Percentiles rank a stretch among this genome's conserved stretches.
phyloP scores from a whole-genome alignment of 75 land plant genomes.

The Selaginella tamariscina region DNA sequence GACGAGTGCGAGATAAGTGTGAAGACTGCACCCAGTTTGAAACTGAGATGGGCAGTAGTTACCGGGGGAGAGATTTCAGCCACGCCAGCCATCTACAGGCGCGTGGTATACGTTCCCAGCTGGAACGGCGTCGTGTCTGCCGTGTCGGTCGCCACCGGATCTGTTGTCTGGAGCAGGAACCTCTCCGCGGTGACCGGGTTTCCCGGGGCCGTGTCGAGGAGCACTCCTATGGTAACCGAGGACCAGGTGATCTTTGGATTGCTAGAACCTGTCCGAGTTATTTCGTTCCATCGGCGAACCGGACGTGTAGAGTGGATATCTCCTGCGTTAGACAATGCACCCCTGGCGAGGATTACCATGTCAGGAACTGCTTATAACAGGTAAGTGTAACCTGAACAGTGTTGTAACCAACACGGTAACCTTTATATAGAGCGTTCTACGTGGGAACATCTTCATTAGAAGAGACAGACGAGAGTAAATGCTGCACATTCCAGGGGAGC shows the following conservation, averaged over 20 bases:
- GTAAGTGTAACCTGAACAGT: conserved; percentile 17
- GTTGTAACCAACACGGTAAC: not conserved
- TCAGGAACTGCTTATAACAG: conserved; percentile 34
- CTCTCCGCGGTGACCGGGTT: conserved; percentile 19
- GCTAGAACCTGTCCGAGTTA: conserved; percentile 24
- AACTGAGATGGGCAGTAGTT: not conserved
- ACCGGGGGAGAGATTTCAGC: not conserved
- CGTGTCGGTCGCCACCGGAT: conserved; percentile 17
- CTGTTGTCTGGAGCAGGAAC: conserved; percentile 24
- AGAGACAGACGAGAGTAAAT: not conserved
- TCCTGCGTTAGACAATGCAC: conserved; percentile 17
- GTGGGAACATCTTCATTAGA: not conserved
- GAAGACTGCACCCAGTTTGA: not conserved
- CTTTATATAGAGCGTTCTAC: not conserved
- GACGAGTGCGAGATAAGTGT: not conserved
- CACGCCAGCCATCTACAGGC: not conserved
- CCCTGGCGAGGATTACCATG: conserved; percentile 21
- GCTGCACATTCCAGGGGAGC: conserved; percentile 16
- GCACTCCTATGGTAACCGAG: conserved; percentile 20
- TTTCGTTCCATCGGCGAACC: conserved; percentile 19
- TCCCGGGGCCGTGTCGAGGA: conserved; percentile 17
- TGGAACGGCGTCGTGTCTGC: conserved; percentile 20
- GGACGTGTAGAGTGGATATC: conserved; percentile 30
- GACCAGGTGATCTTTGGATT: conserved; percentile 27
- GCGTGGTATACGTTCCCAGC: not conserved